phyloP scores from a whole-genome alignment of 1,284 basidiomycete species.

The Melampsora americana region DNA sequence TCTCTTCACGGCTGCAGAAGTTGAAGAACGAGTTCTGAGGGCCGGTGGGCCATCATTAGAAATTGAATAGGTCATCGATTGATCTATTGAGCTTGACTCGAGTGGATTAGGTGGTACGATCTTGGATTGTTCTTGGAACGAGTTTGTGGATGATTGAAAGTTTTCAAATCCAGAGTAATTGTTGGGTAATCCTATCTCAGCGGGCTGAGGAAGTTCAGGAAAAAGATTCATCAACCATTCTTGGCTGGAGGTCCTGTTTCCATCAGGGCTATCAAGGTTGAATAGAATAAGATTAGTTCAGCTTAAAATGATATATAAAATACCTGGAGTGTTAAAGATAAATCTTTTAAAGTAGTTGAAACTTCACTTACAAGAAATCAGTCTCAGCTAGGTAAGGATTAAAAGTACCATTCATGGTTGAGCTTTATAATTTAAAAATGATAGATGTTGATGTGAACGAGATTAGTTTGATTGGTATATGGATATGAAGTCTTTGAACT shows the following conservation, averaged over 20 bases:
- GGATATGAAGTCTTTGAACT: no score
- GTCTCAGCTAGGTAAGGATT: background rate
- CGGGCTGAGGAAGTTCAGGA: background rate
- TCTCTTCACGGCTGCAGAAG: background rate
- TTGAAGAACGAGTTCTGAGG: background rate
- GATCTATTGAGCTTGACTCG: background rate
- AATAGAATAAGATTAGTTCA: no score
- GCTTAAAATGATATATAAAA: no score
- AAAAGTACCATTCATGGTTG: background rate
- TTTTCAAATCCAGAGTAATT: background rate
- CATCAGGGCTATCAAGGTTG: background rate
- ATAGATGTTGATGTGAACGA: background rate
- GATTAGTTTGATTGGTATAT: background rate
- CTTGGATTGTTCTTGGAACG: no score
- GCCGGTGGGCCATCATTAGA: background rate
- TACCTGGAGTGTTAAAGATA: no score
- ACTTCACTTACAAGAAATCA: background rate
- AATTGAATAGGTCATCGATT: background rate
- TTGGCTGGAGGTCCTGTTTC: background rate
- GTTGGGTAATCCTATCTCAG: background rate
- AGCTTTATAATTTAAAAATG: background rate
- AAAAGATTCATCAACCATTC: conserved; percentile 4
- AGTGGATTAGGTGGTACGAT: background rate
- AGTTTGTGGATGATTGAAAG: background rate
- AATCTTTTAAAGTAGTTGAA: no score